Conservation (phyloP, 2,329 filamentous ascomycete species). For the Endoconidiophora polonica region DNA sequence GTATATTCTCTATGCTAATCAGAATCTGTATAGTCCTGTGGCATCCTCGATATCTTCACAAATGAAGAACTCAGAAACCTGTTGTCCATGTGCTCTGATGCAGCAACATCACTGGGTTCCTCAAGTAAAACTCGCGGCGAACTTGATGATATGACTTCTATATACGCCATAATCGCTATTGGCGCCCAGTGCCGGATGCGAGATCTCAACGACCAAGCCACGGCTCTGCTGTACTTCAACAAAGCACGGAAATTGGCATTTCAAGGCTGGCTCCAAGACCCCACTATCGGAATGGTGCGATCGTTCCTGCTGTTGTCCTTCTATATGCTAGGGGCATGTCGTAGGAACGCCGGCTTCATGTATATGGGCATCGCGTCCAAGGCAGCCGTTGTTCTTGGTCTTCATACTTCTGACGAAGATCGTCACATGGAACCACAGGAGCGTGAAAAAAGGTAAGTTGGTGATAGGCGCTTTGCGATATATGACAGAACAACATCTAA, state of each 20-base stretch:
- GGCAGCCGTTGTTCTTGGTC: slow-evolving; percentile 33
- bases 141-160: slow-evolving; percentile 13
- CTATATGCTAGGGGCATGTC: slow-evolving; percentile 39
- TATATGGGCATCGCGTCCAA: slow-evolving; percentile 37
- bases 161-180: slow-evolving; percentile 25
- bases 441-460: slow-evolving; percentile 9
- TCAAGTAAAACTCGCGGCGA: not conserved
- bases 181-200: slow-evolving; percentile 27
- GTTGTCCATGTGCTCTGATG: not conserved
- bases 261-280: slow-evolving; percentile 31
- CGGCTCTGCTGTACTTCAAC: slow-evolving; percentile 21
- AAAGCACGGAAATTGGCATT: slow-evolving; percentile 31
- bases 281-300: slow-evolving; percentile 31
- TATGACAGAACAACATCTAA: slow-evolving; percentile 11
- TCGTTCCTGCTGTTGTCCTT: slow-evolving; percentile 36
- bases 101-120: not conserved
- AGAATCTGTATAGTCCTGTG: slow-evolving; percentile 4
- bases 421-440: slow-evolving; percentile 5
- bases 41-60: slow-evolving; percentile 13
- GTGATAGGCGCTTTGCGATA: not conserved
- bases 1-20: not conserved
- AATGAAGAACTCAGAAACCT: slow-evolving; percentile 7
- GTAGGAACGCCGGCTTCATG: slow-evolving; percentile 40
- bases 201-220: slow-evolving; percentile 16
- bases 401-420: slow-evolving; percentile 23